phyloP scores from a whole-genome alignment of 805 yeast genomes.

The Pichia sporocuriosa region DNA sequence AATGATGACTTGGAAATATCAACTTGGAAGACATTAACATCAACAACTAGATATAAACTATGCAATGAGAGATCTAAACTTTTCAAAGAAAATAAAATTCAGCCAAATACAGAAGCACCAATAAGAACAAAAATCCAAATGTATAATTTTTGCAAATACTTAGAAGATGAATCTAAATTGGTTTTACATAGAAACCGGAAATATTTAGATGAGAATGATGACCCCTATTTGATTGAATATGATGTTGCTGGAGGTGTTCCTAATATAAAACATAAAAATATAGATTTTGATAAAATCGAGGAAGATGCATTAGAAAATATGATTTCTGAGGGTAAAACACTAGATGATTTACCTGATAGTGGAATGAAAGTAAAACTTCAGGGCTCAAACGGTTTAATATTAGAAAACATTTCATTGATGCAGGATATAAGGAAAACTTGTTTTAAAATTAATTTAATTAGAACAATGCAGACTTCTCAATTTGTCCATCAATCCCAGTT shows the following conservation, averaged over 20 bases:
- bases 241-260: slow-evolving; percentile 82
- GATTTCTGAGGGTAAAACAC: slow-evolving; percentile 22
- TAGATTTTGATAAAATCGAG: slow-evolving; percentile 40
- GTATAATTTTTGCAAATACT: slow-evolving; percentile 50
- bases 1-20: slow-evolving; percentile 61
- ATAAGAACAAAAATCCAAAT: slow-evolving; percentile 60
- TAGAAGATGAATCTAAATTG: slow-evolving; percentile 30
- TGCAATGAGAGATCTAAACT: slow-evolving; percentile 61
- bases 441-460: slow-evolving; percentile 77
- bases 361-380: slow-evolving; percentile 36
- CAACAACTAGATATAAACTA: slow-evolving; percentile 70
- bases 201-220: slow-evolving; percentile 46
- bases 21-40: slow-evolving; percentile 79
- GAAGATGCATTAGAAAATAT: slow-evolving; percentile 36
- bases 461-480: slow-evolving; percentile 84
- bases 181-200: slow-evolving; percentile 30
- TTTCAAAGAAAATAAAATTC: slow-evolving; percentile 54
- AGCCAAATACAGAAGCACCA: slow-evolving; percentile 63
- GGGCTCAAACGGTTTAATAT: slow-evolving; percentile 57
- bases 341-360: slow-evolving; percentile 34
- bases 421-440: slow-evolving; percentile 86
- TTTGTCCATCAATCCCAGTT: slow-evolving; percentile 68
- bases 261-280: slow-evolving; percentile 46
- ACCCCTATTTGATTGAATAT: slow-evolving; percentile 70
- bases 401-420: slow-evolving; percentile 66